phyloP scores from a whole-genome alignment of 108 stramenopile genomes.

The Nitzschia putrida region DNA sequence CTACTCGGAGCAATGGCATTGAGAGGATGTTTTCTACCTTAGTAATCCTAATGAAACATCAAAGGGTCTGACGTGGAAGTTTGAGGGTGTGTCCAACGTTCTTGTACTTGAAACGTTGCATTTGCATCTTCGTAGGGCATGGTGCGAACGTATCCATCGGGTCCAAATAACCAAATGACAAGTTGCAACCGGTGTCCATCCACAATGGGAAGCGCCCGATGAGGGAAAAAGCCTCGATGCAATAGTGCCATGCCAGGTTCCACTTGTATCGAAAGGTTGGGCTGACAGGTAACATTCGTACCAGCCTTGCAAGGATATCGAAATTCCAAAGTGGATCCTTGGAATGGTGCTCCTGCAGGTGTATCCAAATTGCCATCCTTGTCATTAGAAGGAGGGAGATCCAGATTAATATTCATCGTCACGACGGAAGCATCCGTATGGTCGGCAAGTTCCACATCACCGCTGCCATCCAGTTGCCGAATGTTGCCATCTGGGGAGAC shows the following conservation, averaged over 20 bases:
- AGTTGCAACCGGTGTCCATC: constrained; percentile 48
- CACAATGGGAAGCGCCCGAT: constrained; percentile 48
- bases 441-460: constrained; percentile 55
- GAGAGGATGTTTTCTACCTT: no score
- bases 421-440: constrained; percentile 65
- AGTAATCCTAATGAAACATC: no score
- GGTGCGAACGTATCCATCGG: constrained; percentile 29
- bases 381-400: constrained; percentile 50
- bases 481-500: not conserved
- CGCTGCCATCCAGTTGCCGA: not conserved
- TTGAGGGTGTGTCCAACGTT: constrained; percentile 23
- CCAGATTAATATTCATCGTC: constrained; percentile 67
- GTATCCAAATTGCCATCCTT: not conserved
- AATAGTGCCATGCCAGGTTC: constrained; percentile 62
- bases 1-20: no score
- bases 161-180: constrained; percentile 60
- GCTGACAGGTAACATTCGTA: not conserved
- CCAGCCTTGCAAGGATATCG: not conserved
- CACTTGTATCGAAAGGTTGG: constrained; percentile 14
- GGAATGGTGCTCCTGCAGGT: not conserved
- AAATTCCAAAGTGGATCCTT: not conserved
- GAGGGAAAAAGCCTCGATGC: constrained; percentile 50
- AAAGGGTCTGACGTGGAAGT: no score
- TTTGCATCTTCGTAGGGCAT: constrained; percentile 8
- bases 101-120: constrained; percentile 11